Conservation (phyloP, 192 early-diverging fungal genomes). For the Coemansia sp. region DNA sequence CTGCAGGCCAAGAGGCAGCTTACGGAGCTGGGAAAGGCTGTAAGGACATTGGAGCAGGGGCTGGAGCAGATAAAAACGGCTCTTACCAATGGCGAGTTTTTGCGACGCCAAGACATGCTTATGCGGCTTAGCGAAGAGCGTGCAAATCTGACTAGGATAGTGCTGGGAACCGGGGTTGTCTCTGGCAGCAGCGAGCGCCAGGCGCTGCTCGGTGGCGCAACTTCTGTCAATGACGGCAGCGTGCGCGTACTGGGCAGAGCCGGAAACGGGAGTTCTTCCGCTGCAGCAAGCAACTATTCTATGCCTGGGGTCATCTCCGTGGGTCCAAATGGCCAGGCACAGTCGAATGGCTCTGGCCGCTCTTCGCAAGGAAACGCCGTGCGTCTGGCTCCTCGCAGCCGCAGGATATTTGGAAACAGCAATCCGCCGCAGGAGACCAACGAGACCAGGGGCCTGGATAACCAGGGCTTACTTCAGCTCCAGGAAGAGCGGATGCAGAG, state of each 20-base stretch:
- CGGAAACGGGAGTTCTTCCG: constrained; percentile 13
- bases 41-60: constrained; percentile 55
- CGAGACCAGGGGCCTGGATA: constrained; percentile 73
- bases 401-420: constrained; percentile 72
- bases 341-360: constrained; percentile 13
- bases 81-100: constrained; percentile 65
- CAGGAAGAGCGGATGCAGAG: constrained; percentile 76
- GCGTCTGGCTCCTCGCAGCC: constrained; percentile 32
- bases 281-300: constrained; percentile 7
- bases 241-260: constrained; percentile 35
- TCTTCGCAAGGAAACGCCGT: neutral
- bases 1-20: constrained; percentile 74
- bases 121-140: constrained; percentile 68
- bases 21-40: constrained; percentile 53
- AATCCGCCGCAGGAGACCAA: constrained; percentile 70
- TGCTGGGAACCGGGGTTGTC: constrained; percentile 40
- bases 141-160: constrained; percentile 60
- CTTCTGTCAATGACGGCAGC: constrained; percentile 10
- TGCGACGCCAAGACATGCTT: constrained; percentile 77
- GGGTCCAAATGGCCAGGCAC: constrained; percentile 16
- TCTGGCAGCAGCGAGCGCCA: constrained; percentile 28
- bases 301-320: constrained; percentile 34
- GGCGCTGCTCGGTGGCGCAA: constrained; percentile 31
- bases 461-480: constrained; percentile 67
- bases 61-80: constrained; percentile 31